A percentile compares a stretch with the other conserved stretches of the same genome.
These are phyloP conservation scores for Neopestalotiopsis sp. DNA, from an alignment of 2,329 filamentous ascomycete genomes.

Conservation along the genomic window DNA sequence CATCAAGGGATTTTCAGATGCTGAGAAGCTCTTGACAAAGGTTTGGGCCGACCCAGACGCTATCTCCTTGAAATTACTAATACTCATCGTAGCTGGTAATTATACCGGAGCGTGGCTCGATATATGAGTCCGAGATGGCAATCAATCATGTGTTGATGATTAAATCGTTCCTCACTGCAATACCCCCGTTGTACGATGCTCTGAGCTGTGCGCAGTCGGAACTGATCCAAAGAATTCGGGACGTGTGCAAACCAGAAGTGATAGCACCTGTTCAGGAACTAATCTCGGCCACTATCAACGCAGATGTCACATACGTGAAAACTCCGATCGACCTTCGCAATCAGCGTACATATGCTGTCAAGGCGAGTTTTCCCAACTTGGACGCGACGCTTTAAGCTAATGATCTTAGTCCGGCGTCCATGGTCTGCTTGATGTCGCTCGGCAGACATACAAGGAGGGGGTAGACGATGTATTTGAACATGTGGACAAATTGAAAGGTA, in stretches of 20 bases:
- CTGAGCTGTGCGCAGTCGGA: slow-evolving; percentile 68
- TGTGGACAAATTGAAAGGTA: slow-evolving; percentile 71
- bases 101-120: slow-evolving; percentile 68
- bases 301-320: slow-evolving; percentile 79
- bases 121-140: slow-evolving; percentile 76
- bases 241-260: slow-evolving; percentile 70
- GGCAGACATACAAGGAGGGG: slow-evolving; percentile 88
- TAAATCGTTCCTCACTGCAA: slow-evolving; percentile 77
- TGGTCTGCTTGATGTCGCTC: slow-evolving; percentile 84
- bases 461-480: slow-evolving; percentile 79
- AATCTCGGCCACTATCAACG: slow-evolving; percentile 76
- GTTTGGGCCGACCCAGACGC: slow-evolving; percentile 45
- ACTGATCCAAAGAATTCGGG: slow-evolving; percentile 71
- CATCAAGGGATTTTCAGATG: slow-evolving; percentile 77
- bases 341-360: slow-evolving; percentile 89
- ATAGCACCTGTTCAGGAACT: slow-evolving; percentile 65
- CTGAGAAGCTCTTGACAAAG: slow-evolving; percentile 79
- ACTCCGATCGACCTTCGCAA: slow-evolving; percentile 86
- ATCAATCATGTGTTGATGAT: slow-evolving; percentile 88
- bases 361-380: slow-evolving; percentile 48
- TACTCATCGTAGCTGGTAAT: slow-evolving; percentile 70
- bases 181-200: slow-evolving; percentile 71
- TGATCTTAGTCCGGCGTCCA: slow-evolving; percentile 73
- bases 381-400: slow-evolving; percentile 5
- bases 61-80: slow-evolving; percentile 23